Evolutionary conservation across 2,329 filamentous ascomycete species (phyloP), one percentile per base, ranked within the genome.

Genomic region (Penicillium sp.): DNA sequence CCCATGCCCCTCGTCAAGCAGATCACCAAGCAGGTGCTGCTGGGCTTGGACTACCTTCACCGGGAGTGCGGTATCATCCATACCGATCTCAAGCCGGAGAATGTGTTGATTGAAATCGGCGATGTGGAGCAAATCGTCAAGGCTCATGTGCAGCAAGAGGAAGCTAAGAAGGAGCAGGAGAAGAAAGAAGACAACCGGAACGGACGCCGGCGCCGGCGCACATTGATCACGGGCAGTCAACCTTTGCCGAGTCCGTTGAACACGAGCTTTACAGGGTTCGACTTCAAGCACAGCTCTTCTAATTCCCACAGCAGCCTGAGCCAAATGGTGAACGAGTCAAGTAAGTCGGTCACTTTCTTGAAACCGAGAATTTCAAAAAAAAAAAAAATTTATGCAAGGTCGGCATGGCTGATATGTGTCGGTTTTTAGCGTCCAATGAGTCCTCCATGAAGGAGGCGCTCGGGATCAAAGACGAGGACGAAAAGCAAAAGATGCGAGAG

Each of bases 121-220:
- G 93, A 98, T 61, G 93, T 98, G 43, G 93, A 98, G 75, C 89
- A 97, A 70, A 97, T 97, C 54, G 93, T 98, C 49, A 91, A 95
- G 72, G 90, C 88, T 51, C 91, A 94, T 55, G 91, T 98, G 47
- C 91, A 54, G 39, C 49, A 95, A 71, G 88, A 84, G 43, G 67
- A 71, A 47, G 63, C 73, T 60, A 81, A 82, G 61, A 79, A 71
- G 48, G 63, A 73, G 59, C 81, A 81, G 60, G 79, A 83, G 44
- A 85, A 86, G 52, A 93, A 93, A 69, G 89, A 94, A 66, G 90
- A 90, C 66, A 90, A 95, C 65, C 81, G 90, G 57, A 97, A 96
- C 69, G 91, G 93, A 45, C 82, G 93, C 52, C 81, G 93, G 69
- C 82, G 93, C 69, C 81, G 93, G 68, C 81, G 93, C 63, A 98